Base-by-base conservation (phyloP, 2,329 filamentous ascomycete species). In the Colletotrichum sojae region DNA sequence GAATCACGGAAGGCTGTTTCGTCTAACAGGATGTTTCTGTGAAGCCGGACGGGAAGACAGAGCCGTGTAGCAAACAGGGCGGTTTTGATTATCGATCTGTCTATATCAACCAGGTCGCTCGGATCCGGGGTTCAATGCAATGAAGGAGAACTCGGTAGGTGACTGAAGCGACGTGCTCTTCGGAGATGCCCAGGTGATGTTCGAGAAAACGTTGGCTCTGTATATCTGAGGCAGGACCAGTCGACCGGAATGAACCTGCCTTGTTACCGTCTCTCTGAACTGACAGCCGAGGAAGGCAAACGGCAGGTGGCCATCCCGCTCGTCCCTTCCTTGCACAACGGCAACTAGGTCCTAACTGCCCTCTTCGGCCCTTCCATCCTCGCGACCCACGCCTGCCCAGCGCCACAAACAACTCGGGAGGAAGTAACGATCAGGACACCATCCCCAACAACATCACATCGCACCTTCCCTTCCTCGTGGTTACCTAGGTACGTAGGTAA, bases 291-390 rank as follows among this genome's bases (percentile, higher is more conserved):
- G 40, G 31, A 46, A 60, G 57, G 45, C 31, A 27, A 20, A 20
- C 31, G 10, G 46, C 16, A 27, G 46, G 27, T 6, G 25, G 48
- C 46, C 31, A 36, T 36, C 31, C 31, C 27, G 15, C 20, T 60
- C 18, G 46, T 52, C 27, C 36, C 57, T 60, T 43, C 57, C 48
- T 46, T 46, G 45, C 46, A 53, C 39, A 31, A 36, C 40, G 40
- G 22, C 49, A 54, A 22, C 1, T n/a, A n/a, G n/a, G n/a, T 20
- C 4, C 22, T 4, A 25, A 25, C 22, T 25, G 18, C 25, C 40
- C 59, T 40, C 36, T 54, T 25, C 9, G 20, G 31, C 16, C 36
- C 59, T 31, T 54, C n/a, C 59, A 36, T 15, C 8, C 22, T 22
- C 54, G 45, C 53, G 4, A 39, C 16, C 20, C 46, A 40, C n/a